Evolutionary conservation across 306 rosid species (phyloP), one percentile per base, ranked within the genome.

Genomic region (Quercus suber): DNA sequence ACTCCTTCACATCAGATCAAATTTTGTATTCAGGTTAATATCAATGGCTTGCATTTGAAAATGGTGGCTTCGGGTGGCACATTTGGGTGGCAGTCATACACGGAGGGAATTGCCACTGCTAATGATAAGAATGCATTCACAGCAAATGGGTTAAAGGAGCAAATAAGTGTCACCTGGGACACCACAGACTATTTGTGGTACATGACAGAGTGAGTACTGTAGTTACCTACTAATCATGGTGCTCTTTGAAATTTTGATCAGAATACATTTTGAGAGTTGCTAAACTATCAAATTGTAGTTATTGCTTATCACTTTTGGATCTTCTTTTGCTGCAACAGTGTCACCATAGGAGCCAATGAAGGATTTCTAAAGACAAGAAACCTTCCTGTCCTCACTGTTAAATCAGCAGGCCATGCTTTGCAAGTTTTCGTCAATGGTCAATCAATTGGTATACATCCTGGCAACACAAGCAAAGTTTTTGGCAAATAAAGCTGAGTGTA

Each of bases 131-230:
- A 78, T 78, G 13, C 92, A 71, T 68, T 84, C 33, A 82, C 91
- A 30, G 78, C 84, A 70, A 55, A 81, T 21, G 92, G 96, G 67
- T 87, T 95, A 53, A 68, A 74, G 88, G 99, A 95, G 79, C 99
- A 95, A 81, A 33, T 91, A 52, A 84, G 80, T 83, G 18, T 90
- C 85, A 95, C 99, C 23, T 55, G 91, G 84, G 99, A 95, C 81
- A 59, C 83, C 4, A 86, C 98, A 5, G 98, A 95, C 86, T 95
- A 95, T 85, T 81, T 95, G 89, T 95, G 99, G 99, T 95, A 95
- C 78, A 82, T 89, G 97, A 91, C 98, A 68, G 99, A 95, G 99
- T 95, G 82, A 91, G 99, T 86, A 75, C 49, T 71, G 35, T 49
- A 31, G 71, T 49, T 49, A 78, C 37, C 18, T 60, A 15, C 70